These are phyloP conservation scores for Syzygium oleosum DNA, from an alignment of 345 rosid genomes.

Conservation along the genomic window DNA sequence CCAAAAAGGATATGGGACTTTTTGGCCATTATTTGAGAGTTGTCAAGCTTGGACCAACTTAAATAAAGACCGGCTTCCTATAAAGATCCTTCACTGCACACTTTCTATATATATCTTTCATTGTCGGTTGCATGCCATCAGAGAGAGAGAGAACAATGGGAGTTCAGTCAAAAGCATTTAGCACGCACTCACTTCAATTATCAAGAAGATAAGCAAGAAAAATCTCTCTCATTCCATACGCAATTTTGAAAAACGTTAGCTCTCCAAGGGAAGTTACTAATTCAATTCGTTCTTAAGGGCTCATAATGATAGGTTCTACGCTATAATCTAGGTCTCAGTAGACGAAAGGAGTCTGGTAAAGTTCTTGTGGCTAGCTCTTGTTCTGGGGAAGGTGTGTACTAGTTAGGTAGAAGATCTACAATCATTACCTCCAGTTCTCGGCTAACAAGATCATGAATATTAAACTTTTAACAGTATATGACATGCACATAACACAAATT, in stretches of 20 bases:
- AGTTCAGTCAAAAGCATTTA: neutral
- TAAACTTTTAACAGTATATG: neutral
- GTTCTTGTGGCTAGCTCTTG: no score
- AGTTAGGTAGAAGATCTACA: no score
- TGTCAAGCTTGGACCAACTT: neutral
- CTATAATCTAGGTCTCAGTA: no score
- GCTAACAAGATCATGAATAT: neutral
- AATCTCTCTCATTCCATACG: neutral
- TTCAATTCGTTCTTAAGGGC: no score
- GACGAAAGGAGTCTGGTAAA: no score
- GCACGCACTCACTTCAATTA: neutral
- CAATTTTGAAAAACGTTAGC: neutral
- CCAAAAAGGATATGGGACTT: neutral
- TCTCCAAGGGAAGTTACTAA: no score
- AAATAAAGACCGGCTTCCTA: neutral
- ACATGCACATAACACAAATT: neutral
- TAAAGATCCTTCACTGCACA: neutral
- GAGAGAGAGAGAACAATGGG: neutral
- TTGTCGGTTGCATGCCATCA: rapidly evolving
- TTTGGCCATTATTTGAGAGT: neutral
- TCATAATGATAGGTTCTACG: no score
- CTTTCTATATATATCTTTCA: neutral
- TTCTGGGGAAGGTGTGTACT: no score
- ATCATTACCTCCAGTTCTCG: no score
- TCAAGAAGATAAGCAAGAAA: neutral